Evolutionary conservation across 768 basidiomycete genomes (phyloP).

Genomic region (Mycena pura): DNA sequence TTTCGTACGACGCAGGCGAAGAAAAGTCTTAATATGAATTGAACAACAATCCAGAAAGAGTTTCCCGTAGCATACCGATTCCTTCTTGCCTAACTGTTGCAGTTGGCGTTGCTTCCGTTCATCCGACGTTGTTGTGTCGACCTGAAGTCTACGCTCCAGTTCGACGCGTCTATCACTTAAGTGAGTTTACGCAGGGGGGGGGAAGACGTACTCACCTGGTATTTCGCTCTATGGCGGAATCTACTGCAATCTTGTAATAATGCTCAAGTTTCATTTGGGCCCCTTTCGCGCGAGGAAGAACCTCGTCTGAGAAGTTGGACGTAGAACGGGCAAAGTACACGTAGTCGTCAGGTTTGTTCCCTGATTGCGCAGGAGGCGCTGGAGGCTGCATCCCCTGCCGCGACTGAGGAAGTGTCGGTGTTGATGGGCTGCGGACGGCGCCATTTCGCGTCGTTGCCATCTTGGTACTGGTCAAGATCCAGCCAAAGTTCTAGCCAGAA

Average conservation of each 20-base stretch:
- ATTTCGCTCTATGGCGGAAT: conserved; percentile 93
- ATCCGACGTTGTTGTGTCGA: conserved; percentile 73
- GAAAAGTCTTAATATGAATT: conserved; percentile 55
- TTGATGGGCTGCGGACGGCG: conserved; percentile 16
- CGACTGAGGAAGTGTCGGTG: conserved; percentile 22
- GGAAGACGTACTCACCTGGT: conserved; percentile 60
- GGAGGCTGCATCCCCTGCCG: conserved; percentile 20
- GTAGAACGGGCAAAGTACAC: conserved; percentile 91
- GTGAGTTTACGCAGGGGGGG: neutral
- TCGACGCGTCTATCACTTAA: conserved; percentile 75
- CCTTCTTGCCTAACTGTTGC: conserved; percentile 83
- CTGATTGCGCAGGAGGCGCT: conserved; percentile 1
- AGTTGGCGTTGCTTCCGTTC: conserved; percentile 88
- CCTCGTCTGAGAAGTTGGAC: conserved; percentile 78
- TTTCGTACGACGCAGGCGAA: conserved; percentile 87
- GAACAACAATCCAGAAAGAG: neutral
- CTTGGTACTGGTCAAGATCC: neutral
- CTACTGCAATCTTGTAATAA: conserved; percentile 96
- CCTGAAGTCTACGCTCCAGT: conserved; percentile 79
- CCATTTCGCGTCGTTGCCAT: conserved; percentile 20
- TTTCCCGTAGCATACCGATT: conserved; percentile 48
- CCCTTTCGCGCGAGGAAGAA: conserved; percentile 82
- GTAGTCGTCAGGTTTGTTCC: conserved; percentile 64
- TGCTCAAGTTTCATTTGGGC: conserved; percentile 96
- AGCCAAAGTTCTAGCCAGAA: conserved; percentile 1